A percentile compares a stretch with the other conserved stretches of the same genome.
Evolutionary conservation across 1,284 basidiomycete genomes (phyloP).

Genomic region (Anthracocystis setariae): DNA sequence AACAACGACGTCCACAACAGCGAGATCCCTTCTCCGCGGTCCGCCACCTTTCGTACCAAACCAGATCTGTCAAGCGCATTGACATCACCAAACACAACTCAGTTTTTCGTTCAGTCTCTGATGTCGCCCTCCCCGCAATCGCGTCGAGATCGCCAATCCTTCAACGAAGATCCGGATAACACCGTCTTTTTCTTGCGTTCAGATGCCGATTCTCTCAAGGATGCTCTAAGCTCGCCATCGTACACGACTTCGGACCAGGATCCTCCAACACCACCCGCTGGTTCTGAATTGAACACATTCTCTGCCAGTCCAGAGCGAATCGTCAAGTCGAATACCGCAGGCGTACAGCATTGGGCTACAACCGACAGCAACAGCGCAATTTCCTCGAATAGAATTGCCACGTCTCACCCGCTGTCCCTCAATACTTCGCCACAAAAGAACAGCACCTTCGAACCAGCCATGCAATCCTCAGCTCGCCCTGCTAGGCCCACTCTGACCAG

Average conservation of each 20-base stretch:
- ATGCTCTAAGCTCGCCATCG: constrained; percentile 3
- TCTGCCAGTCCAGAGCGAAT: constrained; percentile 10
- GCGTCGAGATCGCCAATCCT: not conserved
- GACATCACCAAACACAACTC: constrained; percentile 11
- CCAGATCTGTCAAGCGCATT: constrained; percentile 6
- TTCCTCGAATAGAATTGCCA: not conserved
- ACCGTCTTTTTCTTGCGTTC: constrained; percentile 17
- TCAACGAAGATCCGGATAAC: not conserved
- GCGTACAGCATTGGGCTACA: not conserved
- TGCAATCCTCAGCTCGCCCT: constrained; percentile 7
- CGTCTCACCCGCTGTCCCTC: constrained; percentile 1
- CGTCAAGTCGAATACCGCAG: not conserved
- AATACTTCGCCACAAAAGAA: constrained; percentile 4
- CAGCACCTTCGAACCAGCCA: not conserved
- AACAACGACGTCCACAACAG: not conserved
- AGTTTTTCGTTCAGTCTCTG: constrained; percentile 7
- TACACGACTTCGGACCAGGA: not conserved
- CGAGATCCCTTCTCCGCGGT: constrained; percentile 10
- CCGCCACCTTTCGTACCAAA: constrained; percentile 14
- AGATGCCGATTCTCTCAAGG: constrained; percentile 13
- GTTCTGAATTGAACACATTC: not conserved
- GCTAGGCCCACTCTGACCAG: constrained; percentile 39
- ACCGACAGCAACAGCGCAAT: not conserved
- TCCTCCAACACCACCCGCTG: not conserved
- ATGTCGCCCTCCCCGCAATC: constrained; percentile 3